Evolutionary conservation across 2,329 filamentous ascomycete species (phyloP).

Genomic region (Stenocarpella maydis): DNA sequence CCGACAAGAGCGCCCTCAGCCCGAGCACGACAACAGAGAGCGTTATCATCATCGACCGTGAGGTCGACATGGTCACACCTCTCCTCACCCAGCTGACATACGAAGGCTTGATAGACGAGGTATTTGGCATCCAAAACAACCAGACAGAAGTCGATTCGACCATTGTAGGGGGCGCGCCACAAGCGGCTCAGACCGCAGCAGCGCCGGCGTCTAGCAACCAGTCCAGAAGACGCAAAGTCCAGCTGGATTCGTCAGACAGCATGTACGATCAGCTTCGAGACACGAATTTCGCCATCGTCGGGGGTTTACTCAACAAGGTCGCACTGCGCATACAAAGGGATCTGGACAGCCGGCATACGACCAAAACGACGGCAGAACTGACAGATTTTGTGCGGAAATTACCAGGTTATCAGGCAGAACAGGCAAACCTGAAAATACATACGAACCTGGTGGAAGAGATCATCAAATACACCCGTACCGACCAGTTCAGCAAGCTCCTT

Average conservation of each 20-base stretch:
- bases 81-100: constrained; percentile 96
- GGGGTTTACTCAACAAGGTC: constrained; percentile 86
- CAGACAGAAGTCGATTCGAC: constrained; percentile 93
- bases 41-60: constrained; percentile 92
- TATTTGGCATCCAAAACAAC: constrained; percentile 91
- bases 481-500: constrained; percentile 85
- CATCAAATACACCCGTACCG: constrained; percentile 88
- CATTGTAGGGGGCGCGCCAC: constrained; percentile 78
- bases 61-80: constrained; percentile 91
- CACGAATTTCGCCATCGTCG: constrained; percentile 94
- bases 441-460: constrained; percentile 94
- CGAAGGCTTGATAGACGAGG: constrained; percentile 92
- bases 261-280: constrained; percentile 89
- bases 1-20: constrained; percentile 71
- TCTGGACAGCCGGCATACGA: constrained; percentile 86
- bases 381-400: constrained; percentile 95
- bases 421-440: constrained; percentile 90
- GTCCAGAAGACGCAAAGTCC: constrained; percentile 83
- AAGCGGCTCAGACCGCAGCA: constrained; percentile 60
- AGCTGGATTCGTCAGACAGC: constrained; percentile 87
- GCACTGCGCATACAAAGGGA: constrained; percentile 85
- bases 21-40: constrained; percentile 91
- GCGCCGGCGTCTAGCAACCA: constrained; percentile 62
- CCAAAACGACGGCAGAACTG: constrained; percentile 89
- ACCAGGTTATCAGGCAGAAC: constrained; percentile 90